Conservation (phyloP, 1,284 basidiomycete genomes). For the Cryptococcus depauperatus region DNA sequence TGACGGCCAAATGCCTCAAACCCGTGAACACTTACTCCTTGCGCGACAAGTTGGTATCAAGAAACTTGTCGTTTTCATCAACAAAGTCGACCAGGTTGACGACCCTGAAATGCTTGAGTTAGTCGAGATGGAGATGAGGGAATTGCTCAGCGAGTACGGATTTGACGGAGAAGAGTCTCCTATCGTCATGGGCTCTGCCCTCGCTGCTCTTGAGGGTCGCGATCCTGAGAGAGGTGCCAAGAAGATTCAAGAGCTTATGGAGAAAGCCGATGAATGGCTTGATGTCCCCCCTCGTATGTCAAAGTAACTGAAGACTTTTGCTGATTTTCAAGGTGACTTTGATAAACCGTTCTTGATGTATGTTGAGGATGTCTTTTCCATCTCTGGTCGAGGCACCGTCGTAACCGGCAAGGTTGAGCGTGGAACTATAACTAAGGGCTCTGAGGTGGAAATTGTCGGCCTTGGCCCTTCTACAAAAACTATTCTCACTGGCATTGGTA, state of each 20-base stretch:
- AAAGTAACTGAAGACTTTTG: not conserved
- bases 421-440: slow-evolving; percentile 84
- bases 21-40: slow-evolving; percentile 92
- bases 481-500: slow-evolving; percentile 89
- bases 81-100: slow-evolving; percentile 86
- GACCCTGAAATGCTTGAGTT: slow-evolving; percentile 99
- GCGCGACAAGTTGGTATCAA: slow-evolving; percentile 98
- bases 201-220: slow-evolving; percentile 85
- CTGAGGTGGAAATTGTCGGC: slow-evolving; percentile 90
- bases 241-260: slow-evolving; percentile 78
- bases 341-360: slow-evolving; percentile 98
- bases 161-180: slow-evolving; percentile 97
- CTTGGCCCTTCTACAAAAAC: slow-evolving; percentile 80
- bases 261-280: slow-evolving; percentile 89
- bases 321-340: slow-evolving; percentile 58
- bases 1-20: slow-evolving; percentile 99
- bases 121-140: slow-evolving; percentile 99
- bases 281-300: slow-evolving; percentile 79
- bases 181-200: slow-evolving; percentile 91
- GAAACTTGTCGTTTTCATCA: slow-evolving; percentile 98
- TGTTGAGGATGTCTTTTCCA: slow-evolving; percentile 96
- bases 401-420: slow-evolving; percentile 96
- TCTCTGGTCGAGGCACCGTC: slow-evolving; percentile 96
- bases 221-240: slow-evolving; percentile 67
- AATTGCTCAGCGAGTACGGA: slow-evolving; percentile 84